Base-by-base conservation (phyloP, 2,329 filamentous ascomycete genomes). In the Colletotrichum sansevieriae region DNA sequence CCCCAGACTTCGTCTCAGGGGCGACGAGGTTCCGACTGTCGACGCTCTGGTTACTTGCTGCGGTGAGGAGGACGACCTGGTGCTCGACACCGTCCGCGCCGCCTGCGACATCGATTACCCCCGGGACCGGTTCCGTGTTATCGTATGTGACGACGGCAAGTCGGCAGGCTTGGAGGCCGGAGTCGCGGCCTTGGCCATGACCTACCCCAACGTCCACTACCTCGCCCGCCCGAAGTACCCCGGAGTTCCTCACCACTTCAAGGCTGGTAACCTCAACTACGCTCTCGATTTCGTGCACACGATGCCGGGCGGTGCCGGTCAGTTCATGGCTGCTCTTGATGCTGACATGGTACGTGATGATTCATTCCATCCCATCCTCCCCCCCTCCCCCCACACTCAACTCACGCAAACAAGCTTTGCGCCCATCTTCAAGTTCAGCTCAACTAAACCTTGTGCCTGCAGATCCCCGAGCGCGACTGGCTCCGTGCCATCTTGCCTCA, bases 201-300 rank as follows among this genome's bases (percentile, higher is more conserved):
- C 76, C 9, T 85, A 81, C 63, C 80, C 81, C 13, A 87, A 89
- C 66, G 74, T 88, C 8, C 82, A 80, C 71, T 89, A 89, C 76
- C 81, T 85, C 74, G 82, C 85, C 2, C 83, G 86, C 15, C 78
- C 80, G 41, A 85, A 85, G 77, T 78, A 79, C 51, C 82, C 82
- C 4, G 83, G 83, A 8, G 78, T 82, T 39, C 83, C 84, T 2
- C 82, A 87, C 72, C 85, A 88, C 74, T 90, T 88, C 81, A 91
- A 91, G 79, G 87, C 88, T 1, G 88, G 88, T 58, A 91, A 91
- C 74, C 79, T 91, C 60, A 90, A 90, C 77, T 86, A 87, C 64
- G 89, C 86, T 39, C 76, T 88, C 20, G 83, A 87, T 15, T 80
- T 83, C 63, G 80, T 83, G 4, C 79, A 81, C 15, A 74, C 77